Evolutionary conservation across 2,329 filamentous ascomycete genomes (phyloP).

Genomic region (Epichloe bromicola): DNA sequence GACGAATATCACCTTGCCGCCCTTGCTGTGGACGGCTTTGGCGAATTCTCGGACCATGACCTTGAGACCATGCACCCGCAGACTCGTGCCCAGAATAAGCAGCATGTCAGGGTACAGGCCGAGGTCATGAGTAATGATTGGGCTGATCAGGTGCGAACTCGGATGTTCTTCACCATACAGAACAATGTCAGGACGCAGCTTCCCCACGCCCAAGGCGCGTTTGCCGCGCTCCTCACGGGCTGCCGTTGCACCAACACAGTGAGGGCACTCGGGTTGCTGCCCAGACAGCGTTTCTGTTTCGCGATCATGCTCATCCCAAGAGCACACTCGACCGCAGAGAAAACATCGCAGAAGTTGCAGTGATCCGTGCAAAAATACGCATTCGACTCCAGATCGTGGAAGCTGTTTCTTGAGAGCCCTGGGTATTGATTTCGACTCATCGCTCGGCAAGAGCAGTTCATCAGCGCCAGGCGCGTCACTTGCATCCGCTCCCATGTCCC

Average conservation of each 20-base stretch:
- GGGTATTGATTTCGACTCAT: conserved; percentile 8
- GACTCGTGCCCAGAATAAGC: conserved; percentile 57
- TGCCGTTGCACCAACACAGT: conserved; percentile 49
- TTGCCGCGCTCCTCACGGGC: conserved; percentile 53
- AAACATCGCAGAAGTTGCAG: conserved; percentile 52
- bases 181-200: conserved; percentile 59
- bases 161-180: conserved; percentile 65
- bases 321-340: conserved; percentile 41
- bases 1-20: conserved; percentile 58
- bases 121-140: conserved; percentile 55
- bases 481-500: conserved; percentile 7
- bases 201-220: conserved; percentile 52
- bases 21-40: conserved; percentile 54
- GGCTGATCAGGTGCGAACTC: conserved; percentile 52
- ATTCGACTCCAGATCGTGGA: conserved; percentile 38
- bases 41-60: conserved; percentile 59
- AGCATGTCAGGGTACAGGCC: conserved; percentile 51
- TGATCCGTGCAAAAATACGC: conserved; percentile 62
- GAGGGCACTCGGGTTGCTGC: conserved; percentile 53
- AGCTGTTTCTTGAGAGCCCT: conserved; percentile 13
- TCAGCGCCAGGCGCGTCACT: conserved; percentile 1
- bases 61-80: conserved; percentile 59
- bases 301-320: conserved; percentile 45
- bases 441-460: conserved; percentile 10
- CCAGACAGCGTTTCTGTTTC: conserved; percentile 47